phyloP scores from a whole-genome alignment of 2,329 filamentous ascomycete species.

The Xylaria sp. region DNA sequence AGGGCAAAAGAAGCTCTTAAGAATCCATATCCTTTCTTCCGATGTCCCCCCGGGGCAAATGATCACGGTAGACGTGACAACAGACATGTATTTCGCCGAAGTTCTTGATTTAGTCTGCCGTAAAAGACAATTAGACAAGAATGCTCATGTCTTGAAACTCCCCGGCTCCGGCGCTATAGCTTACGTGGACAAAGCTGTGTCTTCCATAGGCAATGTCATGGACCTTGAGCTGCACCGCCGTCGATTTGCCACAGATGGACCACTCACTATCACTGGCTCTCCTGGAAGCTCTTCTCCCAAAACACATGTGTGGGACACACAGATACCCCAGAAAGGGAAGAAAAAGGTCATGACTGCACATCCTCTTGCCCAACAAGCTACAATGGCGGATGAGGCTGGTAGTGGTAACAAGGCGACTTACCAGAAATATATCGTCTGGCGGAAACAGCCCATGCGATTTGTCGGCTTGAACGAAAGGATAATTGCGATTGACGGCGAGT shows the following conservation, averaged over 20 bases:
- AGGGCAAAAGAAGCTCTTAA: conserved; percentile 76
- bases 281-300: conserved; percentile 78
- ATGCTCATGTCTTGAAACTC: conserved; percentile 80
- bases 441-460: conserved; percentile 85
- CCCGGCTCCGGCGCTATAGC: conserved; percentile 79
- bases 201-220: conserved; percentile 77
- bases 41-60: conserved; percentile 78
- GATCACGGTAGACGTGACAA: conserved; percentile 79
- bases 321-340: conserved; percentile 60
- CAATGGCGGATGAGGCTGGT: conserved; percentile 68
- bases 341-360: conserved; percentile 68
- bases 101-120: conserved; percentile 82
- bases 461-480: conserved; percentile 79
- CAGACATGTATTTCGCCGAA: conserved; percentile 84
- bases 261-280: conserved; percentile 73
- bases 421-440: conserved; percentile 82
- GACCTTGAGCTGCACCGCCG: conserved; percentile 81
- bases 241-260: conserved; percentile 79
- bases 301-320: conserved; percentile 63
- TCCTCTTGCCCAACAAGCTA: conserved; percentile 72
- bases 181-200: conserved; percentile 79
- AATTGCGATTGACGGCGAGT: conserved; percentile 84
- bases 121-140: conserved; percentile 82
- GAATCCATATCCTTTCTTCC: conserved; percentile 75
- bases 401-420: conserved; percentile 63